phyloP scores from a whole-genome alignment of 257 asterid genomes.

The Nicotiana tomentosiformis region DNA sequence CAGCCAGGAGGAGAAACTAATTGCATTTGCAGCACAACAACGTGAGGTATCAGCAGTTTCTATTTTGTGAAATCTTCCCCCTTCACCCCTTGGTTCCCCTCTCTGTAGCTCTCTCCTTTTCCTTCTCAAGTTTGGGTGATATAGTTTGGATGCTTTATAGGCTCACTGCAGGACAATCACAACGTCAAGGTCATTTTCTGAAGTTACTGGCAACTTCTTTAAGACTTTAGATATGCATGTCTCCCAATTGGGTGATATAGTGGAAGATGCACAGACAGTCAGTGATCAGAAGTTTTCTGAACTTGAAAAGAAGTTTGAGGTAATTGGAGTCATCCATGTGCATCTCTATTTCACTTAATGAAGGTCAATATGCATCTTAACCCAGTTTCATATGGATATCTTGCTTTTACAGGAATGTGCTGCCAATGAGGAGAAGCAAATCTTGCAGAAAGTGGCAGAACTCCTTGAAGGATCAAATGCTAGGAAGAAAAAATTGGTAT shows the following conservation, averaged over 20 bases:
- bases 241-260: conserved; percentile 69
- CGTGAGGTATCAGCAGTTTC: conserved; percentile 42
- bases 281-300: conserved; percentile 69
- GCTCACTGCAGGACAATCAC: conserved; percentile 85
- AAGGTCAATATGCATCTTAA: neutral
- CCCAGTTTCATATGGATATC: neutral
- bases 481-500: conserved; percentile 85
- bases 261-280: conserved; percentile 65
- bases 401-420: conserved; percentile 66
- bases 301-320: conserved; percentile 94
- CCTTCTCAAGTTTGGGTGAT: conserved; percentile 6
- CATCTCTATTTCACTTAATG: conserved; percentile 7
- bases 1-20: conserved; percentile 65
- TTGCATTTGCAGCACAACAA: conserved; percentile 69
- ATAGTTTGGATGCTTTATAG: conserved; percentile 31
- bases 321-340: conserved; percentile 24
- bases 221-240: conserved; percentile 64
- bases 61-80: neutral
- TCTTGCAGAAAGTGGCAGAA: conserved; percentile 87
- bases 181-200: conserved; percentile 70
- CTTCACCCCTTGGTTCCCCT: neutral
- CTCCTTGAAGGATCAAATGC: conserved; percentile 85
- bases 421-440: conserved; percentile 83
- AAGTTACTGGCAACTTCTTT: conserved; percentile 62
- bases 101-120: neutral